These are phyloP conservation scores for Trichoderma koningii DNA, from an alignment of 2,329 filamentous ascomycete species.

Conservation along the genomic window DNA sequence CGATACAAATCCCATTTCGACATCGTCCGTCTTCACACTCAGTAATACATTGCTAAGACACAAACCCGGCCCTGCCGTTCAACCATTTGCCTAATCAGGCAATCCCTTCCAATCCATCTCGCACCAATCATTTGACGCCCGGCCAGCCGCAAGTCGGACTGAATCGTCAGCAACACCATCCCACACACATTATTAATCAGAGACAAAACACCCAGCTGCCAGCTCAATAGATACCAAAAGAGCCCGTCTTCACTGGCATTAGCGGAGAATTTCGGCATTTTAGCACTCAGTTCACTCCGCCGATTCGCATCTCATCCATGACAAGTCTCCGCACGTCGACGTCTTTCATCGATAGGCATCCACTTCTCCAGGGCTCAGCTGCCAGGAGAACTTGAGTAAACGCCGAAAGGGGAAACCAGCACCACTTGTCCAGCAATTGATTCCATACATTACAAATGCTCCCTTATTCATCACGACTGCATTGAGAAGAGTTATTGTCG, in stretches of 20 bases:
- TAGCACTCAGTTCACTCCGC: not conserved
- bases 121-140: not conserved
- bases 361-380: no score
- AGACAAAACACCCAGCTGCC: not conserved
- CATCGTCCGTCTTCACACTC: no score
- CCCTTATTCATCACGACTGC: no score
- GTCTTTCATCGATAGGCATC: no score
- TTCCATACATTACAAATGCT: not conserved
- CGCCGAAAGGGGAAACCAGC: no score
- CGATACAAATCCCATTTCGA: no score
- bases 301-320: not conserved
- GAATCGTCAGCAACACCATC: not conserved
- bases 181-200: slow-evolving; percentile 1
- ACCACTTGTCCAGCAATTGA: not conserved
- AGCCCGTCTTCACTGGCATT: not conserved
- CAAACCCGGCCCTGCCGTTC: not conserved
- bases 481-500: no score
- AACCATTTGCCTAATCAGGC: not conserved
- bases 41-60: no score
- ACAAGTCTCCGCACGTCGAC: no score
- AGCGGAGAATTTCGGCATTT: not conserved
- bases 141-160: not conserved
- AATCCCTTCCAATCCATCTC: not conserved
- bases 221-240: not conserved
- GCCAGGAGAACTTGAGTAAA: no score